Base-by-base conservation (phyloP, 164 flowering plant genomes). In the Paratinospora sagittata region DNA sequence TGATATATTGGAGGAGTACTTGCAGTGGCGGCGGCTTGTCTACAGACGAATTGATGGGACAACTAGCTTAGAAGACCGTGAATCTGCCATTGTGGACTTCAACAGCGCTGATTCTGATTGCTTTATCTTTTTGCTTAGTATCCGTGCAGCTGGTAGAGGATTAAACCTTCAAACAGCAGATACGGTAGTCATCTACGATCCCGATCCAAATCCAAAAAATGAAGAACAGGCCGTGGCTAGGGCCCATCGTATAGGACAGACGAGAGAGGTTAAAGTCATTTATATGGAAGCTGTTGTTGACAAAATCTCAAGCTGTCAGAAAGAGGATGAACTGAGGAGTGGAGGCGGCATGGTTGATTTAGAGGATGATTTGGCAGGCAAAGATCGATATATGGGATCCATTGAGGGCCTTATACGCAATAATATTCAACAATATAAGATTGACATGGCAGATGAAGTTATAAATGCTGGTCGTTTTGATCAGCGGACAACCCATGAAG, bases 401-500 rank as follows among this genome's bases (percentile, higher is more conserved):
- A 96, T 96, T 75, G 99, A 96, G 85, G 82, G 98, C 75, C 89
- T 96, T 43, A 91, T 96, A 69, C 82, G 99, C 68, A 96, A 91
- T 77, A 96, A 96, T 69, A 96, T 96, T 77, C 99, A 96, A 66
- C 99, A 96, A 66, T 96, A 96, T 79, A 96, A 96, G 84, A 96
- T 96, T 73, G 99, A 96, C 74, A 96, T 96, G 99, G 99, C 99
- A 30, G 99, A 96, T 85, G 99, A 96, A 79, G 99, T 96, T 39
- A 96, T 96, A 72, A 96, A 96, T 87, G 99, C 99, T 66, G 99
- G 99, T 37, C 93, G 99, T 45, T 93, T 96, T 87, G 99, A 96
- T 78, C 99, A 96, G 79, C 87, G 99, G 74, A 93, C 99, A 45
- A 93, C 99, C 3, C 99, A 96, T 80, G 99, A 96, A 83, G 98